A percentile compares a stretch with the other conserved stretches of the same genome.
Evolutionary conservation across 257 asterid species (phyloP).

Genomic region (Linderniella brevidens): DNA sequence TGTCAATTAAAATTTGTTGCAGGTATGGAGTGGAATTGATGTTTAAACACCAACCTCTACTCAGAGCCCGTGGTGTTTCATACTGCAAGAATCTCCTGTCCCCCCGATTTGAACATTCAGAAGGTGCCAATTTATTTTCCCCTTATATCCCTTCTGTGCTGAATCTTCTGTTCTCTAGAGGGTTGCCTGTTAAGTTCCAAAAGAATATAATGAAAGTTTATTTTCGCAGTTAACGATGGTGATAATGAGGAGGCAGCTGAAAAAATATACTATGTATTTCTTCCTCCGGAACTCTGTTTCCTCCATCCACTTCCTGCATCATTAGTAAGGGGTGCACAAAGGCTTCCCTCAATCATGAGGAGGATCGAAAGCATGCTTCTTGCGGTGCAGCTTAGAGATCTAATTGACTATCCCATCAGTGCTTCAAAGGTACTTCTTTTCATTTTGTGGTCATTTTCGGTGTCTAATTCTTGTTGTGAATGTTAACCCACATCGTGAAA

Average conservation of each 20-base stretch:
- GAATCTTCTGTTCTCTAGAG: slow-evolving; percentile 1
- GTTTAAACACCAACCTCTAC: slow-evolving; percentile 65
- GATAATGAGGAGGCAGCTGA: slow-evolving; percentile 62
- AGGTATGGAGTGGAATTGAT: slow-evolving; percentile 88
- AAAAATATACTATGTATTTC: slow-evolving; percentile 88
- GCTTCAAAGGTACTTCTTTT: slow-evolving; percentile 42
- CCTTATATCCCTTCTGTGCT: slow-evolving; percentile 10
- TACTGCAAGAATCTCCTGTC: slow-evolving; percentile 95
- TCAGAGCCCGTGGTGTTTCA: slow-evolving; percentile 95
- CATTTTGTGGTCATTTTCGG: slow-evolving; percentile 1
- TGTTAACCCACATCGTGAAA: too few relatives aligned
- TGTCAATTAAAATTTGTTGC: slow-evolving; percentile 14
- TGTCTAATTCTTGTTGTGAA: too few relatives aligned
- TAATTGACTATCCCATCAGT: slow-evolving; percentile 61
- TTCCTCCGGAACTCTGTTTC: slow-evolving; percentile 94
- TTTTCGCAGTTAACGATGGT: slow-evolving; percentile 36
- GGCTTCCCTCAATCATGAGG: slow-evolving; percentile 92
- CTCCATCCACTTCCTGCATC: slow-evolving; percentile 93
- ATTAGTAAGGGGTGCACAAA: slow-evolving; percentile 89
- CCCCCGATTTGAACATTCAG: slow-evolving; percentile 88
- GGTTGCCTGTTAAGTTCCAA: slow-evolving; percentile 1
- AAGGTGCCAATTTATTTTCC: slow-evolving; percentile 26
- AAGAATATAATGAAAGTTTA: slow-evolving; percentile 11
- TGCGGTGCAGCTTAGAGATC: slow-evolving; percentile 80
- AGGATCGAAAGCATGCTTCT: slow-evolving; percentile 92